Evolutionary conservation across 768 basidiomycete species (phyloP), one percentile per base, ranked within the genome.

Genomic region (Rhizopogon salebrosus): DNA sequence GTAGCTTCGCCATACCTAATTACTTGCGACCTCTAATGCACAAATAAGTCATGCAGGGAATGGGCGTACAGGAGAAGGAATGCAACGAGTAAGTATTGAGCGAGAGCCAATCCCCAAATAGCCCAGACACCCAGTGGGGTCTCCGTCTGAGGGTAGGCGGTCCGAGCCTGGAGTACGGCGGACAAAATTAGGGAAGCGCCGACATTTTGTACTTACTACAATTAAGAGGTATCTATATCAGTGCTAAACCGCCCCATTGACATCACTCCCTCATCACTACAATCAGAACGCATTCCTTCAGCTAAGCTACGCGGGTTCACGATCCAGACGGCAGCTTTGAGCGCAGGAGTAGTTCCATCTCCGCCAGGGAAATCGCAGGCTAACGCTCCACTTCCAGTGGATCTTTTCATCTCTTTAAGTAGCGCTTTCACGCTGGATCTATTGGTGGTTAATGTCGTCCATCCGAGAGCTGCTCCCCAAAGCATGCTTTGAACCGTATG

Each of bases 361-460:
- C 20, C 50, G 39, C 38, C 51, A 6, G 31, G 31, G 9, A 14
- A 3, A 4, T 46, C 49, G 48, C 55, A 20, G 23, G 42, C 23
- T 38, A 39, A 24, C 48, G 11, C 4, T 59, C 55, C 36, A 48
- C 52, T 26, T 46, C 54, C 54, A 10, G 27, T 45, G 10, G 40
- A 51, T 14, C 66, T 61, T 52, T 73, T 79, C 66, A 92, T 77
- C 65, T 87, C 87, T 54, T 82, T 74, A 54, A 92, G 55, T n/a
- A 94, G 73, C 22, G 83, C 83, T 61, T 78, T 83, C 23, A 93
- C 81, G 58, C 91, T 91, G 27, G 85, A 77, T 57, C 81, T 76
- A 59, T 95, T 95, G 8, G 90, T 90, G 4, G 92, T 94, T 43
- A 95, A 71, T n/a, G 89, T 91, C 56, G 92, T 94, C 87, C 88